Conservation (phyloP, 2,329 filamentous ascomycete species). For the Cryphonectria carpinicola region DNA sequence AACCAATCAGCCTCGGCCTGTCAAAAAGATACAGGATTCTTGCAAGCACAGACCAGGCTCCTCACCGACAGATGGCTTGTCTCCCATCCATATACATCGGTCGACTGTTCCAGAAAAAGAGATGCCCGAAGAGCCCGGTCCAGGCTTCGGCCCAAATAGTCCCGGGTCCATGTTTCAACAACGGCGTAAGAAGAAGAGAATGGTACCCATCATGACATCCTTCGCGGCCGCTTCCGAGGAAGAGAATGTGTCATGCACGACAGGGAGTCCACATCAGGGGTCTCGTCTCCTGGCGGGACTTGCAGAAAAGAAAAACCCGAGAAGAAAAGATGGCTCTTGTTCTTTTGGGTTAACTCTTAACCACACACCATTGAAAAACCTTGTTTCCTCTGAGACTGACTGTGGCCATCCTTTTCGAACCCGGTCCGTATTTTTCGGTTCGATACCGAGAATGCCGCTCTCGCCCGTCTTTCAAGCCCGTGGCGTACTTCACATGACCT, state of each 20-base stretch:
- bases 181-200: neutral
- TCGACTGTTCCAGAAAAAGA: neutral
- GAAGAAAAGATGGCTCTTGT: slow-evolving; percentile 20
- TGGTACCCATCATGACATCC: slow-evolving; percentile 2
- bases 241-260: neutral
- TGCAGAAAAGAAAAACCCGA: too few relatives aligned
- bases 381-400: neutral
- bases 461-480: neutral
- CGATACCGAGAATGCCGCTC: neutral
- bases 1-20: slow-evolving; percentile 16
- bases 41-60: slow-evolving; percentile 18
- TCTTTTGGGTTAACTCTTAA: slow-evolving; percentile 31
- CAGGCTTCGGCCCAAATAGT: neutral
- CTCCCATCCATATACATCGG: slow-evolving; percentile 18
- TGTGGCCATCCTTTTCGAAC: neutral
- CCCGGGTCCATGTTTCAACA: neutral
- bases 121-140: neutral
- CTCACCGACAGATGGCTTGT: slow-evolving; percentile 29
- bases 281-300: neutral
- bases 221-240: neutral
- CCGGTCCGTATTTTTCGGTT: neutral
- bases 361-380: slow-evolving; percentile 29
- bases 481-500: slow-evolving; percentile 17
- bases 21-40: slow-evolving; percentile 14
- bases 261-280: neutral